Base-by-base conservation (phyloP, 371 early-diverging fungal species). In the Actinomortierella wolfii region DNA sequence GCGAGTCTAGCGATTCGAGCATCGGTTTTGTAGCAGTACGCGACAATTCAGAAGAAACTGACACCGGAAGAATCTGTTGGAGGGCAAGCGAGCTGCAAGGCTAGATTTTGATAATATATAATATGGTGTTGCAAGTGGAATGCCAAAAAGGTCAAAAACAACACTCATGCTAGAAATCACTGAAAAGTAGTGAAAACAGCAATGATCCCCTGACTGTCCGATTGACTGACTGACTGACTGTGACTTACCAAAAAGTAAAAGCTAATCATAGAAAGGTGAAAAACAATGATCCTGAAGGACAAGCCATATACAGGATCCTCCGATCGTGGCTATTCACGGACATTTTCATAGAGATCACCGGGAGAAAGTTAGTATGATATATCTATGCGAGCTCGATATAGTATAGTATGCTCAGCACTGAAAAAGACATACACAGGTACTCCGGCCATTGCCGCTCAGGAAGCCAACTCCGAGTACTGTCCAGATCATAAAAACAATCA, bases 21-120 rank as follows among this genome's bases (percentile, higher is more conserved):
- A 73, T 73, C 18, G 67, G 67, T 29, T 62, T 73, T 40, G 73
- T 73, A 6, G 73, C 73, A 13, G 66, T 66, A 54, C 73, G 57
- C 15, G 66, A 47, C 45, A 73, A 34, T 40, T 67, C 63, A 23
- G 67, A 59, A 0, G 67, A 7, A 7, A 59, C 25, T 8, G 66
- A 59, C 23, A 1, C 40, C 9, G 66, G 73, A 13, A 73, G 29
- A 2, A 66, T 28, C 1, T 50, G 29, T 11, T 62, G 15, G 25
- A 73, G 34, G 21, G 66, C 3, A 18, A 56, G 42, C 9, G 73
- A 56, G 42, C 57, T 59, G 25, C 63, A 73, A 18, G 73, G 73
- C 67, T 71, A 42, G 5, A 29, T 3, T n/a, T n/a, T n/a, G n/a
- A n/a, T n/a, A n/a, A n/a, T n/a, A n/a, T n/a, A 34, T 13, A 17